Conservation (phyloP, 176 grass and related monocot genomes). For the Carex littledalei region DNA sequence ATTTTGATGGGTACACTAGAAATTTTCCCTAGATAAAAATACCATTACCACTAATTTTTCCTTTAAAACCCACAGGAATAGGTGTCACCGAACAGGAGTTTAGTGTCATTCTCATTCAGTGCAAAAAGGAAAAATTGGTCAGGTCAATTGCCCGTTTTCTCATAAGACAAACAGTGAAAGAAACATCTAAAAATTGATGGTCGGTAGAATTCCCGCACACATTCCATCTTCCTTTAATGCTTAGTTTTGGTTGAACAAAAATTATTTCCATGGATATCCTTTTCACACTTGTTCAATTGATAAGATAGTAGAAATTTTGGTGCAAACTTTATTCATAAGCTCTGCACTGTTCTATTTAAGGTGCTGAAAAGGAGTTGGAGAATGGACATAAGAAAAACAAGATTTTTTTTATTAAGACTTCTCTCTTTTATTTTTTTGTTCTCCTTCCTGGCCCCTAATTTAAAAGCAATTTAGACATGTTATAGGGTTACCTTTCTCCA, state of each 20-base stretch:
- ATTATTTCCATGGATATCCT: background rate
- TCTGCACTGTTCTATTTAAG: background rate
- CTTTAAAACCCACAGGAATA: too few species aligned
- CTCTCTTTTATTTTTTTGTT: background rate
- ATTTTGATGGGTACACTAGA: too few species aligned
- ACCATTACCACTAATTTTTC: too few species aligned
- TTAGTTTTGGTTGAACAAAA: background rate
- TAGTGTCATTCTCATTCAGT: background rate
- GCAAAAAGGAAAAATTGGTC: background rate
- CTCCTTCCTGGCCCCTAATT: background rate
- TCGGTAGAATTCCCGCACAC: background rate
- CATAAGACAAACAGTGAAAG: slow-evolving; percentile 8
- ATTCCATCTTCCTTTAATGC: background rate
- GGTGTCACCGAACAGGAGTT: too few species aligned
- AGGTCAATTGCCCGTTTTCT: background rate
- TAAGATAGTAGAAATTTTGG: background rate
- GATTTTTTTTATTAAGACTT: too few species aligned
- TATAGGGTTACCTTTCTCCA: background rate
- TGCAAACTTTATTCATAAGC: background rate
- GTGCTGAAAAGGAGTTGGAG: background rate
- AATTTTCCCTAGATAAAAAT: too few species aligned
- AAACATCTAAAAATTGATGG: background rate
- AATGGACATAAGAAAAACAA: background rate
- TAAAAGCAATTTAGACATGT: background rate
- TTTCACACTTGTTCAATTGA: background rate